phyloP scores from a whole-genome alignment of 306 rosid species.

The Quercus rubra region DNA sequence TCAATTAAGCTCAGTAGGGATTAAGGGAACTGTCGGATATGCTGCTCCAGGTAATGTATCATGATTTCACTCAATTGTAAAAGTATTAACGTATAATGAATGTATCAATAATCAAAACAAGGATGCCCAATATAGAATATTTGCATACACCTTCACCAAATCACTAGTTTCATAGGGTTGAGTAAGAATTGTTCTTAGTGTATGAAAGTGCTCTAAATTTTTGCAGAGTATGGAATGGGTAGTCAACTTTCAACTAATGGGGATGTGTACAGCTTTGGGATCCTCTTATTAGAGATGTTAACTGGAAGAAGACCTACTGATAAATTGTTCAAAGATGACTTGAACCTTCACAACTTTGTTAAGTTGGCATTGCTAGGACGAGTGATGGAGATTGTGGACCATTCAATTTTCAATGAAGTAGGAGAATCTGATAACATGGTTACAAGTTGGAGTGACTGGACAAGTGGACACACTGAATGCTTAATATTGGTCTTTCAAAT shows the following conservation, averaged over 20 bases:
- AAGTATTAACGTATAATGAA: too few species aligned
- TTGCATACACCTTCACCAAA: not conserved
- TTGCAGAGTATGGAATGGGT: slow-evolving; percentile 19
- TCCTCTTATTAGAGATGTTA: slow-evolving; percentile 16
- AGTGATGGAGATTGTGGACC: not conserved
- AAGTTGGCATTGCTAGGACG: not conserved
- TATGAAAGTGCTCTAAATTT: not conserved
- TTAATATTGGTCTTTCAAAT: not conserved
- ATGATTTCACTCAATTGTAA: not conserved
- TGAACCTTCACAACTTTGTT: not conserved
- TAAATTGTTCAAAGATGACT: not conserved
- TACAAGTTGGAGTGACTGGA: not conserved
- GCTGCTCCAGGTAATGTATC: slow-evolving; percentile 1
- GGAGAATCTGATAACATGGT: not conserved
- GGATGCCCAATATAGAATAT: too few species aligned
- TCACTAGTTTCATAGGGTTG: not conserved
- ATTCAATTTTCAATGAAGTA: not conserved
- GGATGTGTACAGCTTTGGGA: slow-evolving; percentile 12
- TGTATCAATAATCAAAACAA: too few species aligned
- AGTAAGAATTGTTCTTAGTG: not conserved
- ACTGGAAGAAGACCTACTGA: not conserved
- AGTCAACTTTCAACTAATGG: not conserved
- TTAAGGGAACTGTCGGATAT: slow-evolving; percentile 14
- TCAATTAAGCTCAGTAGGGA: not conserved
- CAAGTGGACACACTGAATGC: not conserved